Evolutionary conservation across 805 yeast genomes (phyloP), one percentile per base, ranked within the genome.

Genomic region (Saturnispora sanitii): DNA sequence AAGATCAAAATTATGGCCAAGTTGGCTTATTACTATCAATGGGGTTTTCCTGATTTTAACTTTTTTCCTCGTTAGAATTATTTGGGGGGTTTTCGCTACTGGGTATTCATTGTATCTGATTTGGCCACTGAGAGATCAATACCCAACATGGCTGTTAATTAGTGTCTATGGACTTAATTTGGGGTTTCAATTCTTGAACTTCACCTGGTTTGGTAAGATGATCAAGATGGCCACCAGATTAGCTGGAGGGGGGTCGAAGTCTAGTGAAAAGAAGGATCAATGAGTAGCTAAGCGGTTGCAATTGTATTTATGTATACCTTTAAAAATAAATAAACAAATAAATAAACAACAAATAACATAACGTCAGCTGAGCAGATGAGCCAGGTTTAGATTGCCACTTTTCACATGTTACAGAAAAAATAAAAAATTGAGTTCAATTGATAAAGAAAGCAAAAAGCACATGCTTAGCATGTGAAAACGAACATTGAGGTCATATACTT

Each of bases 141-240:
- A 68, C 23, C 77, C 81, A 12, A 17, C 48, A 3, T 56, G 70
- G 51, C 57, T 76, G 35, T 72, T 87, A 1, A 35, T 62, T 3
- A 41, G 70, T 2, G 68, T 82, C 17, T 63, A 85, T 46, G 45
- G 55, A 0, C 60, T 84, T 45, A 87, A 88, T 60, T 32, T 76
- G 15, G 63, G 74, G 4, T 70, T 92, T 50, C 77, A 84, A 52
- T 44, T 61, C 2, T 69, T 92, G 54, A 92, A 92, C 58, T 55
- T 85, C 22, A 69, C 69, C 51, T 92, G 99, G 99, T 88, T 92
- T 64, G 60, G 66, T 39, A 88, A 85, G 61, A 92, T 92, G 98
- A 54, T 88, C 12, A 55, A 54, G 29, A 73, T 86, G 41, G 94
- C 94, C 17, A 36, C 25, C 6, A 40, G 36, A 19, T 15, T 33